These are phyloP conservation scores for Euphorbia lathyris DNA, from an alignment of 345 rosid species.

Conservation along the genomic window DNA sequence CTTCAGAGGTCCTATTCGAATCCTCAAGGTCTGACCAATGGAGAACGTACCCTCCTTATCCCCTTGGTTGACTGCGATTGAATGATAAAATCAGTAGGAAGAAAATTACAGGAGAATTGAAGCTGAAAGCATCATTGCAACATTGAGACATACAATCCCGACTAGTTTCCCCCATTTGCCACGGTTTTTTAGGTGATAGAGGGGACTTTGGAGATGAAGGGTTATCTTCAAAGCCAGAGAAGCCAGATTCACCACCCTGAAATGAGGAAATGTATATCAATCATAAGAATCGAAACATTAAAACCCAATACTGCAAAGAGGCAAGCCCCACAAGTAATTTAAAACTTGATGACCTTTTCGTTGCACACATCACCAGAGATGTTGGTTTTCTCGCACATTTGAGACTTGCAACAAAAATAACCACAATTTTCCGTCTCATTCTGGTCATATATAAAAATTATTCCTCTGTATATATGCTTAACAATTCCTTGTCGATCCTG, in stretches of 20 bases:
- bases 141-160: conserved; percentile 51
- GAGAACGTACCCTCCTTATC: conserved; percentile 66
- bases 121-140: conserved; percentile 1
- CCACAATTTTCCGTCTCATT: conserved; percentile 80
- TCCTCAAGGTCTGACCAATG: conserved; percentile 88
- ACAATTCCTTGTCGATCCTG: conserved; percentile 89
- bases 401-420: conserved; percentile 73
- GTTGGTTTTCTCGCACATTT: conserved; percentile 73
- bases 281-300: not conserved
- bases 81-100: conserved; percentile 23
- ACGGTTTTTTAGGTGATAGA: conserved; percentile 50
- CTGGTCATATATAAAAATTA: conserved; percentile 62
- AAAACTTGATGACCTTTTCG: conserved; percentile 55
- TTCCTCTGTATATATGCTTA: conserved; percentile 82
- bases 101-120: not conserved
- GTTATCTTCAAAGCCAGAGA: conserved; percentile 53
- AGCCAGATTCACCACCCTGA: conserved; percentile 57
- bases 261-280: conserved; percentile 13
- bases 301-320: not conserved
- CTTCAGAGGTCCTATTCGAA: conserved; percentile 85
- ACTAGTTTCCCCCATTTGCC: conserved; percentile 52
- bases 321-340: too few relatives aligned
- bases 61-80: conserved; percentile 63
- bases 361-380: conserved; percentile 29
- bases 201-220: conserved; percentile 87